Conservation (phyloP, 148 eudicot species). For the Chenopodium formosanum region DNA sequence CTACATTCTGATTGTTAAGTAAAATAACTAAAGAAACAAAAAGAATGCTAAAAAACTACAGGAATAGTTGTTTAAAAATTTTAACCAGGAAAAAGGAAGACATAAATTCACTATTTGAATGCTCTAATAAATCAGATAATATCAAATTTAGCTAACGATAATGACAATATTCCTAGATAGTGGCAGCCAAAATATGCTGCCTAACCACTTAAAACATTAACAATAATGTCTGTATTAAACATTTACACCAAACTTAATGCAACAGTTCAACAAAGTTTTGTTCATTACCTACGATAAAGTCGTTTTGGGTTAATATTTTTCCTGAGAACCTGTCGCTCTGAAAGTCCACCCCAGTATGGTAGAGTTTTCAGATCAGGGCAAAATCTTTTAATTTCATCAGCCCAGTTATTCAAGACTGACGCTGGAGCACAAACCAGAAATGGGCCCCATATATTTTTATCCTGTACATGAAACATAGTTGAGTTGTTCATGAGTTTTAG, state of each 20-base stretch:
- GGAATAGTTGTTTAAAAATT: too few species aligned
- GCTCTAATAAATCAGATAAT: neutral
- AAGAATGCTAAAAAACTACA: too few species aligned
- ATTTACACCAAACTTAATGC: neutral
- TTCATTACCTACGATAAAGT: constrained; percentile 87
- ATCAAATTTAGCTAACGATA: neutral
- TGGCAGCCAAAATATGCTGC: neutral
- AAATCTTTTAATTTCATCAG: constrained; percentile 94
- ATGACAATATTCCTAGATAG: neutral
- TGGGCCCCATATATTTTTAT: constrained; percentile 98
- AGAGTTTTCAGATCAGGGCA: constrained; percentile 94
- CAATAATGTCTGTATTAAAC: neutral
- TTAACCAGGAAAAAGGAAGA: neutral
- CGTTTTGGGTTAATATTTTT: constrained; percentile 93
- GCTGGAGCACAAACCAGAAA: constrained; percentile 98
- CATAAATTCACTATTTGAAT: neutral
- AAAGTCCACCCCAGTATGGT: constrained; percentile 98
- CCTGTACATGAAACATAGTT: constrained; percentile 46
- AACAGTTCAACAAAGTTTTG: neutral
- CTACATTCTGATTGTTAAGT: neutral
- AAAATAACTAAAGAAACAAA: too few species aligned
- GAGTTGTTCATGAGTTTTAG: constrained; percentile 16
- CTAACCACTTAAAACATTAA: neutral
- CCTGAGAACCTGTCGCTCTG: constrained; percentile 81
- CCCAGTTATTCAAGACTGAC: constrained; percentile 98